Base-by-base conservation (phyloP, 2,329 filamentous ascomycete genomes). In the Samsoniella hepiali region DNA sequence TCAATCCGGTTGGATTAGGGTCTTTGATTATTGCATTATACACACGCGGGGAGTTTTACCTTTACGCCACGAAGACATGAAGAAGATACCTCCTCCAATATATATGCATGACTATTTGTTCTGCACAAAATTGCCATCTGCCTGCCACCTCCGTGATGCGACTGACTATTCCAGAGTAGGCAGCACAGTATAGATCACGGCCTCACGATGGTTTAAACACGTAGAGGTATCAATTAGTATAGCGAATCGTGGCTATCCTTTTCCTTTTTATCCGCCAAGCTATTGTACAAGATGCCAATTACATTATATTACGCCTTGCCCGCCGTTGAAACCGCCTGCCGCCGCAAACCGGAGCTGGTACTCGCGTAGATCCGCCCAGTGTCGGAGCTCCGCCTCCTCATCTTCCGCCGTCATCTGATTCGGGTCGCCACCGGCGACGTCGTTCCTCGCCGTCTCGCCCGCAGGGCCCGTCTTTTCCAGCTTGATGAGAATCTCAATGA, bases 281-380 rank as follows among this genome's bases (percentile, higher is more conserved):
- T 59, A 50, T 13, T 51, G 47, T 59, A 42, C 51, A 56, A 56
- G 22, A 8, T 32, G 38, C 15, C 11, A 38, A 38, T 13, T 40
- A 40, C 38, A 40, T 15, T 38, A 40, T 5, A 9, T 15, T 15
- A 15, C 29, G 56, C 38, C 3, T 34, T 9, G 11, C 13, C 29
- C 54, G 5, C 45, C 54, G 22, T 17, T 34, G 36, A 60, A 62
- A 7, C 53, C 53, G 17, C 54, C 54, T 1, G 58, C 38, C 9
- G 63, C 58, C 22, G 84, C 84, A 71, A 93, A 91, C 63, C 88
- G 86, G 66, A 88, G 75, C 75, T 96, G 92, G 67, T 91, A 90
- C 59, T 94, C 89, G 64, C 90, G 83, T 67, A 96, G 75, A 72
- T 90, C 91, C 0, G 90, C 89, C 92, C 92, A 96, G 64, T 86